A percentile compares a stretch with the other conserved stretches of the same genome.
These are phyloP conservation scores for Brassica juncea DNA, from an alignment of 345 rosid species.

Conservation along the genomic window DNA sequence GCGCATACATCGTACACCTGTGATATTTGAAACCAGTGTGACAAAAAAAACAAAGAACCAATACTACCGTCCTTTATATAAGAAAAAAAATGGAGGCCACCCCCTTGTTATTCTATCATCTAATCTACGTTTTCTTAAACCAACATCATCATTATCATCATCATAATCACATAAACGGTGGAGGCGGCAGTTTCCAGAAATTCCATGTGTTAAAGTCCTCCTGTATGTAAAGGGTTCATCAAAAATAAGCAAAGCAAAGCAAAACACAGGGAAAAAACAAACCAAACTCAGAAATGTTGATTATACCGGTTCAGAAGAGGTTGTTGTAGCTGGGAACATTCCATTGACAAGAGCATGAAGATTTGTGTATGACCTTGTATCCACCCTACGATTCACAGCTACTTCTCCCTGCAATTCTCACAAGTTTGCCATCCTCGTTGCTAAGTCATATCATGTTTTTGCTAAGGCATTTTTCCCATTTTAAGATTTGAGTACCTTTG, in stretches of 20 bases:
- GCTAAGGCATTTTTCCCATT: not conserved
- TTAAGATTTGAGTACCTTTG: slow-evolving; percentile 58
- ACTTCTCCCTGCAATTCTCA: slow-evolving; percentile 77
- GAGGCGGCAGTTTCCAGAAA: slow-evolving; percentile 88
- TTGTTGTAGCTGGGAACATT: slow-evolving; percentile 78
- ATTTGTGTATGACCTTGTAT: slow-evolving; percentile 79
- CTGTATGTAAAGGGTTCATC: slow-evolving; percentile 43
- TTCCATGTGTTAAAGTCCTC: slow-evolving; percentile 95
- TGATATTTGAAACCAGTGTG: slow-evolving; percentile 15
- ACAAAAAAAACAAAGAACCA: slow-evolving; percentile 1
- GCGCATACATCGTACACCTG: slow-evolving; percentile 26
- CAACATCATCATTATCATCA: slow-evolving; percentile 17
- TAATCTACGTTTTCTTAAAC: not conserved
- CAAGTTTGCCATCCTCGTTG: not conserved
- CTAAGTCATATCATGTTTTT: not conserved
- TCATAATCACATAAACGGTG: slow-evolving; percentile 26
- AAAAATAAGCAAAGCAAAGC: not conserved
- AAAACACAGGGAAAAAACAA: not conserved
- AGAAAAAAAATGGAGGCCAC: not conserved
- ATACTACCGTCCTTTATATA: not conserved
- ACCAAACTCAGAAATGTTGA: not conserved
- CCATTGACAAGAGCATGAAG: slow-evolving; percentile 81
- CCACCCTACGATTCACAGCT: slow-evolving; percentile 71
- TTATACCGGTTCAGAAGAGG: slow-evolving; percentile 69
- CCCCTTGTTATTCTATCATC: slow-evolving; percentile 25